Evolutionary conservation across 129 eudicot species (phyloP).

Genomic region (Artemisia tridentata): DNA sequence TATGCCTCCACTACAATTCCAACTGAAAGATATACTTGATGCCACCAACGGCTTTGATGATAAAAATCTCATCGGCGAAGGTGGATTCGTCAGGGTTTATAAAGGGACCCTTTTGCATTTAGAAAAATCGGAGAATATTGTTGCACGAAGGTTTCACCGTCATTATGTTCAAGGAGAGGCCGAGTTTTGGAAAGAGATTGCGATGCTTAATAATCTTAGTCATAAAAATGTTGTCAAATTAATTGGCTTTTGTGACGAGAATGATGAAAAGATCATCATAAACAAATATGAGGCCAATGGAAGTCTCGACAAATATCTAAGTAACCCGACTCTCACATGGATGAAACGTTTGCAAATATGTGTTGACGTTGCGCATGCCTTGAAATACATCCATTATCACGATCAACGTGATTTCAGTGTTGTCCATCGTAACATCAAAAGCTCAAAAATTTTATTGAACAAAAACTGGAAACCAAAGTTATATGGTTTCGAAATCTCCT

Average conservation of each 20-base stretch:
- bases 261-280: conserved; percentile 3
- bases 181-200: conserved; percentile 1
- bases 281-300: background rate
- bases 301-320: background rate
- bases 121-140: background rate
- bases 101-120: background rate
- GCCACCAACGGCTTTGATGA: background rate
- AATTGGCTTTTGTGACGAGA: background rate
- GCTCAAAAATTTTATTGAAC: conserved; percentile 1
- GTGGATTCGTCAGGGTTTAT: conserved; percentile 3
- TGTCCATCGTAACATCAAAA: conserved; percentile 5
- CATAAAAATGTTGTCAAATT: background rate
- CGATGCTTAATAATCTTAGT: background rate
- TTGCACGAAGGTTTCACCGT: background rate
- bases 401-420: background rate
- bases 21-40: background rate
- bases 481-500: background rate
- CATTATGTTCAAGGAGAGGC: background rate
- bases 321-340: background rate
- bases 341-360: conserved; percentile 12
- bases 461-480: background rate
- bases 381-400: conserved; percentile 4
- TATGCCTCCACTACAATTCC: background rate
- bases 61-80: background rate
- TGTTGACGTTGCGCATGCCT: background rate